Percentiles rank a stretch among this genome's conserved stretches.
Conservation (phyloP, 441 rosid genomes). For the Melastoma candidum region DNA sequence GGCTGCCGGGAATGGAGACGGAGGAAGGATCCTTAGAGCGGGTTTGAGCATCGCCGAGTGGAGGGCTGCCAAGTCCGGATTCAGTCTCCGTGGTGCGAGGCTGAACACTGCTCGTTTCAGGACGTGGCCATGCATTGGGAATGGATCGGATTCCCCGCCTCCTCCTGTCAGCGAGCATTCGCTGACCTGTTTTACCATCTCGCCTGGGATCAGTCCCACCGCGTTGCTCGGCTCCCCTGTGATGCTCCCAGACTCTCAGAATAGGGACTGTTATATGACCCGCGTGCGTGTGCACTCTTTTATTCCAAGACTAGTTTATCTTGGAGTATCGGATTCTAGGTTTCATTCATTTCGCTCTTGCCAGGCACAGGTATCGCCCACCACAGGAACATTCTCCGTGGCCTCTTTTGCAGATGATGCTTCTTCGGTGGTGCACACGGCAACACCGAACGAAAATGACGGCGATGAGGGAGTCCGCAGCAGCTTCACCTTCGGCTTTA, state of each 20-base stretch:
- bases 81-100: slow-evolving; percentile 27
- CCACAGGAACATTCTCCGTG: slow-evolving; percentile 38
- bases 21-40: neutral
- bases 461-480: slow-evolving; percentile 10
- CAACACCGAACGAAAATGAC: slow-evolving; percentile 8
- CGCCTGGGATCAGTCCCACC: slow-evolving; percentile 54
- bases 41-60: slow-evolving; percentile 42
- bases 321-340: neutral
- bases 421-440: slow-evolving; percentile 12
- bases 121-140: slow-evolving; percentile 2
- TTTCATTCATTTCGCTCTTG: neutral
- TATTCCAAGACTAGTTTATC: too few species aligned
- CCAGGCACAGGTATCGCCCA: slow-evolving; percentile 37
- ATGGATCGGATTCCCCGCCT: slow-evolving; percentile 16
- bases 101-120: slow-evolving; percentile 32
- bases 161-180: neutral
- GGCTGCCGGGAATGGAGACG: neutral
- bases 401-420: slow-evolving; percentile 19
- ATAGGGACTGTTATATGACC: too few species aligned
- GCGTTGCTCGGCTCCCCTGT: slow-evolving; percentile 52
- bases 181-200: slow-evolving; percentile 35
- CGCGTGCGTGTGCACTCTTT: too few species aligned
- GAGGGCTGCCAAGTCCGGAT: slow-evolving; percentile 49
- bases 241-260: slow-evolving; percentile 34
- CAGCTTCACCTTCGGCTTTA: slow-evolving; percentile 19